Evolutionary conservation across 2,329 filamentous ascomycete species (phyloP), one percentile per base, ranked within the genome.

Genomic region (Dothidotthia symphoricarpi): DNA sequence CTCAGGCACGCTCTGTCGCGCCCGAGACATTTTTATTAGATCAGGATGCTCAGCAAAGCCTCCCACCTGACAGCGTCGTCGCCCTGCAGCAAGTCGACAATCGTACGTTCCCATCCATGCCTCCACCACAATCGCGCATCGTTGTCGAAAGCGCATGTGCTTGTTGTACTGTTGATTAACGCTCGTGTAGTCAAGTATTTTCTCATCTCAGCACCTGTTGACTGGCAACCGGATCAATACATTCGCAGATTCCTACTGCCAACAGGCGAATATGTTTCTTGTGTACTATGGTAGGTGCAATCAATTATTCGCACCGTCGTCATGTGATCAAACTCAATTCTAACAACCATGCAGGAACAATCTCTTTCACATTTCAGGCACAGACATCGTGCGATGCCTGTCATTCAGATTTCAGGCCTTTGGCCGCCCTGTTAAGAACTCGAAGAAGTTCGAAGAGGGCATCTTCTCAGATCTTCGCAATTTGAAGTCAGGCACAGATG

Each of bases 401-500:
- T 94, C 93, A 6, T 98, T 98, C 75, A 81, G 93, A 66, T 98
- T 98, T 74, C 93, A 97, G 74, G 93, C 93, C 34, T 98, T 98
- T 65, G 93, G 93, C 58, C 88, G 93, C 40, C 93, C 93, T 1
- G 93, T 98, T 46, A 97, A 96, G 78, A 98, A 98, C 76, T 94
- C 91, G 27, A 98, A 98, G 76, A 98, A 98, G 72, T 98, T 98
- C 64, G 93, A 98, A 71, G 93, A 98, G 71, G 93, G 93, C 56
- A 97, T 98, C 71, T 98, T 98, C 72, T 98, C 93, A 28, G 93
- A 98, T 68, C 75, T 98, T 67, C 87, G 93, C 69, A 98, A 98
- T 69, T 80, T 98, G 55, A 98, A 98, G 74, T 95, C 93, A 16
- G 93, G 93, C 51, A 97, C 91, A 58, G 93, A 98, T 75, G 93